Percentiles rank a stretch among this genome's conserved stretches.
Evolutionary conservation across 352 stramenopile genomes (phyloP).

Genomic region (Phytophthora agathidicida): DNA sequence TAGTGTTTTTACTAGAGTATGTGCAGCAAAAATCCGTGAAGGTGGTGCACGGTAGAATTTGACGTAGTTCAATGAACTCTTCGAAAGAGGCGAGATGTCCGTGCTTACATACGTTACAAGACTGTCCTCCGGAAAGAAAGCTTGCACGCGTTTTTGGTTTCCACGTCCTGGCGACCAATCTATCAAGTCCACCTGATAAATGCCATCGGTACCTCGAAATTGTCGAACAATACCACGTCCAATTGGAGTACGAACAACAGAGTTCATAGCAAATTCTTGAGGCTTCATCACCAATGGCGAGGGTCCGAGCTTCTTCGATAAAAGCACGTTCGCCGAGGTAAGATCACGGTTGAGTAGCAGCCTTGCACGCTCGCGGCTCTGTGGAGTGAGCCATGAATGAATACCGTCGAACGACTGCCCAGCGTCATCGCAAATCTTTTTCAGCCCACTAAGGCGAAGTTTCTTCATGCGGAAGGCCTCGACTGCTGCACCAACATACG

Average conservation of each 20-base stretch:
- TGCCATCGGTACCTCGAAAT: slow-evolving; percentile 74
- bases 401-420: slow-evolving; percentile 63
- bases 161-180: slow-evolving; percentile 60
- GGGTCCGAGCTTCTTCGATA: slow-evolving; percentile 39
- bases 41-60: slow-evolving; percentile 54
- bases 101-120: slow-evolving; percentile 46
- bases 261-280: slow-evolving; percentile 65
- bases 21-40: slow-evolving; percentile 45
- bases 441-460: slow-evolving; percentile 65
- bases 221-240: slow-evolving; percentile 72
- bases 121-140: slow-evolving; percentile 66
- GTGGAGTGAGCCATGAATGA: slow-evolving; percentile 57
- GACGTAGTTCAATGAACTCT: slow-evolving; percentile 63
- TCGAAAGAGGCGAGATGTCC: slow-evolving; percentile 42
- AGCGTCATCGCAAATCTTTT: slow-evolving; percentile 71
- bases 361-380: slow-evolving; percentile 61
- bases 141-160: slow-evolving; percentile 52
- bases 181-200: slow-evolving; percentile 82
- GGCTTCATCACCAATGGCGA: slow-evolving; percentile 60
- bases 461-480: slow-evolving; percentile 79
- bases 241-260: slow-evolving; percentile 66
- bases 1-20: slow-evolving; percentile 74
- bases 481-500: slow-evolving; percentile 86
- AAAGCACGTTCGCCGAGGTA: slow-evolving; percentile 62
- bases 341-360: slow-evolving; percentile 76